A percentile compares a stretch with the other conserved stretches of the same genome.
phyloP scores from a whole-genome alignment of 495 filamentous ascomycete species.

The Cairneyella variabilis region DNA sequence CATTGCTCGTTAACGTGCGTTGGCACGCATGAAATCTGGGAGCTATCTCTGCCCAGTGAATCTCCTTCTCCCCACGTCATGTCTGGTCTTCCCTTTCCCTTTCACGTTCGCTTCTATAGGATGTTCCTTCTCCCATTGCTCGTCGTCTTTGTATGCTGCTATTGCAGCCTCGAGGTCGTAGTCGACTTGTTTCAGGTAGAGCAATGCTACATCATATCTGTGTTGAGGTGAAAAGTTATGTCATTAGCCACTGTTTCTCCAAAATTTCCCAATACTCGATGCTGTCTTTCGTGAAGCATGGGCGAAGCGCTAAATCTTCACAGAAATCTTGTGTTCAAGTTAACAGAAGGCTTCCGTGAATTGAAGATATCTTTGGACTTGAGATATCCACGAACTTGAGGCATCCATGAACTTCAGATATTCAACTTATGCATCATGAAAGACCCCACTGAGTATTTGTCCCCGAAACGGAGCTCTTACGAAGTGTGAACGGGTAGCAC shows the following conservation, averaged over 20 bases:
- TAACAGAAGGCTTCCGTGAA: no score
- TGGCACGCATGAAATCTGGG: no score
- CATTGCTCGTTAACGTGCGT: no score
- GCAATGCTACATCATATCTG: constrained; percentile 64
- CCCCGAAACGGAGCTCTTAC: no score
- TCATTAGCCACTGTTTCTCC: constrained; percentile 13
- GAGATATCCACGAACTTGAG: no score
- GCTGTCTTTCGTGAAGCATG: no score
- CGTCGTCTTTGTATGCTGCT: constrained; percentile 58
- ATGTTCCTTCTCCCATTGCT: constrained; percentile 66
- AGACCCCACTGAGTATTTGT: no score
- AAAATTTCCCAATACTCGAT: not conserved
- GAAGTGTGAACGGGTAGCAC: constrained; percentile 20
- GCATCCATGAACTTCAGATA: no score
- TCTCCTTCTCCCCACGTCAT: constrained; percentile 26
- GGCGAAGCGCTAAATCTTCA: no score
- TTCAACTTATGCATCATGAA: no score
- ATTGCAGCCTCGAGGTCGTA: constrained; percentile 63
- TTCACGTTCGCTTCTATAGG: constrained; percentile 44
- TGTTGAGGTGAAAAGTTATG: constrained; percentile 23
- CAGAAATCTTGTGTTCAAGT: no score
- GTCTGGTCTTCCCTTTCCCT: constrained; percentile 29
- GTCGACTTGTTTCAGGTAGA: constrained; percentile 63
- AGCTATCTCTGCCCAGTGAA: constrained; percentile 24
- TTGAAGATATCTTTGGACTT: no score